These are phyloP conservation scores for Erysimum pusillum DNA, from an alignment of 441 rosid genomes.

Conservation along the genomic window DNA sequence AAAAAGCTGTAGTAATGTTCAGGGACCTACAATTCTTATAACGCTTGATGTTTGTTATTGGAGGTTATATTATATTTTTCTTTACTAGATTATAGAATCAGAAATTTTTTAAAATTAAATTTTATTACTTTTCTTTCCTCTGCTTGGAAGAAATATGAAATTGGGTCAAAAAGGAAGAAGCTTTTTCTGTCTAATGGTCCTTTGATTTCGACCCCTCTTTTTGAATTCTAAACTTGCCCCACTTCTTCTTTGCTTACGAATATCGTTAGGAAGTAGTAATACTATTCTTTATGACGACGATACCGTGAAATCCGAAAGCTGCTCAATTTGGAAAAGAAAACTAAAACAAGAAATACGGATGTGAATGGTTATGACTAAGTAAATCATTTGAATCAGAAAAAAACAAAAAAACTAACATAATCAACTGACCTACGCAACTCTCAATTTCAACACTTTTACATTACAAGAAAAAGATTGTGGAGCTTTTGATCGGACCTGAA, in stretches of 20 bases:
- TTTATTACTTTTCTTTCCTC: slow-evolving; percentile 1
- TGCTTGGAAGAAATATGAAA: slow-evolving; percentile 11
- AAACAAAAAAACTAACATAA: not conserved
- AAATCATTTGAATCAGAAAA: not conserved
- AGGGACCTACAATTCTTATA: slow-evolving; percentile 41
- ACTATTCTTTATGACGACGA: not conserved
- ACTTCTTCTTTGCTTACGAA: not conserved
- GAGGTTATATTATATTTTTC: not conserved
- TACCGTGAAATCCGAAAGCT: slow-evolving; percentile 14
- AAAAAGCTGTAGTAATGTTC: slow-evolving; percentile 32
- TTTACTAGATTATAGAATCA: slow-evolving; percentile 1
- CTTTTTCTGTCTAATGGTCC: slow-evolving; percentile 32
- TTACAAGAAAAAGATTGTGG: not conserved
- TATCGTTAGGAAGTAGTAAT: not conserved
- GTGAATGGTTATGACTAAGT: slow-evolving; percentile 23
- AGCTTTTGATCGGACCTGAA: slow-evolving; percentile 14
- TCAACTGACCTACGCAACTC: slow-evolving; percentile 30
- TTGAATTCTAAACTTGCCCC: slow-evolving; percentile 28
- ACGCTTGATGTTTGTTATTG: slow-evolving; percentile 35
- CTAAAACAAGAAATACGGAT: not conserved
- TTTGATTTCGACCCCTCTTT: slow-evolving; percentile 37
- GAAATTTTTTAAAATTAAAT: not conserved
- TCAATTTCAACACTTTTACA: slow-evolving; percentile 15
- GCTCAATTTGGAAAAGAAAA: slow-evolving; percentile 21
- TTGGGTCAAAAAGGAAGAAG: slow-evolving; percentile 41